Percentiles rank a stretch among this genome's conserved stretches.
These are phyloP conservation scores for Luzula sylvatica DNA, from an alignment of 176 grass and related monocot genomes.

Conservation along the genomic window DNA sequence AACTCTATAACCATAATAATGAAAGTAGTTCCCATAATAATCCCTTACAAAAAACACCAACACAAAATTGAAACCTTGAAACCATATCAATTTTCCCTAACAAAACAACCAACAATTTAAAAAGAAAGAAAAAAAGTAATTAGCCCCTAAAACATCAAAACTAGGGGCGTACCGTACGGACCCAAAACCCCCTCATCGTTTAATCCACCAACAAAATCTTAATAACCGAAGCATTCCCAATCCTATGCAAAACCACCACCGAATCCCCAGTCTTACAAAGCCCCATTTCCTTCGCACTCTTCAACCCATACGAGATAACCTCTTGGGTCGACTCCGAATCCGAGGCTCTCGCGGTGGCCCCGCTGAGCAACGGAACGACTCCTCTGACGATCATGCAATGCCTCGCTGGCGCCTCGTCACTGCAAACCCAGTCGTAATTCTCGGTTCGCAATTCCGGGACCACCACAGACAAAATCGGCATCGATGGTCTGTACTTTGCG, in stretches of 20 bases:
- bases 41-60: no score
- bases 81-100: no score
- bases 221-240: conserved; percentile 41
- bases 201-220: conserved; percentile 45
- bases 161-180: no score
- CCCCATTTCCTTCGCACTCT: conserved; percentile 46
- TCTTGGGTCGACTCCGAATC: conserved; percentile 65
- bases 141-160: no score
- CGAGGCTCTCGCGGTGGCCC: conserved; percentile 44
- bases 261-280: conserved; percentile 61
- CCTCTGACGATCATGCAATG: conserved; percentile 59
- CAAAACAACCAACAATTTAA: no score
- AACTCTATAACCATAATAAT: no score
- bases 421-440: conserved; percentile 70
- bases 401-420: conserved; percentile 69
- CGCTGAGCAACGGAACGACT: conserved; percentile 52
- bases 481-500: conserved; percentile 69
- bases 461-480: conserved; percentile 43
- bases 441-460: conserved; percentile 54
- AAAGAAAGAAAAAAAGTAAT: no score
- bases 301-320: conserved; percentile 36
- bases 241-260: conserved; percentile 54
- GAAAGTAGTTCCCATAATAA: no score
- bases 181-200: conserved; percentile 3
- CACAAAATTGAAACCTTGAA: no score